Conservation (phyloP, 768 basidiomycete species). For the Tulasnella sp. region DNA sequence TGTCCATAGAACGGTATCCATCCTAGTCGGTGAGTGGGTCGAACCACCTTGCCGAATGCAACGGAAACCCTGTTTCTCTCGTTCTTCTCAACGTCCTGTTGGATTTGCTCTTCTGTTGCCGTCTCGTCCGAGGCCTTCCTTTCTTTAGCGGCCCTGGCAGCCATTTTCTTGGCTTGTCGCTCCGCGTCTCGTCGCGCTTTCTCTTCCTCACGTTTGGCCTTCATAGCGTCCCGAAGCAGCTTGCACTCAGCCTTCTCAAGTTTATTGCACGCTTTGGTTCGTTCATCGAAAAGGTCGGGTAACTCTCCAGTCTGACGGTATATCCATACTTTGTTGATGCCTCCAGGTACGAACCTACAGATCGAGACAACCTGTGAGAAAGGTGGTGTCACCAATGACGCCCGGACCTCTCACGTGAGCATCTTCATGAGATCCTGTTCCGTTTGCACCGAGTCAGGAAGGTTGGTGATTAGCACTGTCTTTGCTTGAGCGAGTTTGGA, state of each 20-base stretch:
- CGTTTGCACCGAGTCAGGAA: conserved; percentile 64
- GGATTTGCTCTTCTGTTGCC: conserved; percentile 18
- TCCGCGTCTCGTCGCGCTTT: conserved; percentile 29
- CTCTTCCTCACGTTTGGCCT: conserved; percentile 29
- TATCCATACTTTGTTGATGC: conserved; percentile 57
- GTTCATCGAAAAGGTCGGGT: conserved; percentile 28
- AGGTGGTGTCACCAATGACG: not conserved
- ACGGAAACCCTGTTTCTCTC: conserved; percentile 30
- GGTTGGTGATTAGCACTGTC: conserved; percentile 85
- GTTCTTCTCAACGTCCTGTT: conserved; percentile 15
- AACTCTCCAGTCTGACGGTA: conserved; percentile 40
- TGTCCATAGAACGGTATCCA: conserved; percentile 40
- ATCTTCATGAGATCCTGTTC: conserved; percentile 52
- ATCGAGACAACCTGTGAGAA: not conserved
- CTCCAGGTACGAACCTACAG: conserved; percentile 48
- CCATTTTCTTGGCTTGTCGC: conserved; percentile 22
- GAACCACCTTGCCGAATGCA: conserved; percentile 39
- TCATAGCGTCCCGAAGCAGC: conserved; percentile 33
- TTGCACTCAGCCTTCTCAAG: conserved; percentile 47
- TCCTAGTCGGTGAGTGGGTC: conserved; percentile 44
- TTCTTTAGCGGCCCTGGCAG: conserved; percentile 17
- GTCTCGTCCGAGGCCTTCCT: conserved; percentile 20
- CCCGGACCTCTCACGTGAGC: conserved; percentile 35
- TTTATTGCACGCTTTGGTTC: conserved; percentile 32
- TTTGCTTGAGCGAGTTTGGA: conserved; percentile 74